Base-by-base conservation (phyloP, 257 asterid genomes). In the Solanum pimpinellifolium region DNA sequence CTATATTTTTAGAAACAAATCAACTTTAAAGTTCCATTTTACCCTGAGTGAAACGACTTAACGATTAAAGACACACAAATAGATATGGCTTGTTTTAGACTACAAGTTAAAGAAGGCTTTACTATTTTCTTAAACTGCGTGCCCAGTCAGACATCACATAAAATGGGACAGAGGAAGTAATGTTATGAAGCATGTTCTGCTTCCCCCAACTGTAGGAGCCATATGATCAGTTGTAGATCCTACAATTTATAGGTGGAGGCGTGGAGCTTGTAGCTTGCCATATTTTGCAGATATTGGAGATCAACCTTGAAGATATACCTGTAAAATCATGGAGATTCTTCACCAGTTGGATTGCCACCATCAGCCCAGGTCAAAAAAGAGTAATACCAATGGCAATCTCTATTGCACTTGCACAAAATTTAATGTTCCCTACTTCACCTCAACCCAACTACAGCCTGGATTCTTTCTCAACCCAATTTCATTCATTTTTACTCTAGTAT, bases 371-470 rank as follows among this genome's bases (percentile, higher is more conserved):
- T 41, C 59, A 41, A n/a, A 12, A 41, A 23, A 41, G 56, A 75
- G 59, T 39, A 23, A 6, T 8, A n/a, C 2, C 42, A 69, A 75
- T 6, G 56, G 83, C 83, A 13, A 41, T 41, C 35, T 76, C 83
- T 42, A 42, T 76, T 76, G 37, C 83, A 42, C 37, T 9, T 76
- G 1, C 62, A 44, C n/a, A 77, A 44, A 77, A 77, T 46, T 15
- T 62, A 5, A 78, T 27, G 39, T 39, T 18, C 20, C 74, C 83
- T 46, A 77, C 44, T 83, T 86, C 20, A 86, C 62, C 72, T 89
- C 89, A 65, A 87, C 86, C 89, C 89, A 87, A n/a, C 91, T 89
- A 76, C 66, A 89, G 16, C 91, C 89, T 68, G 91, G 91, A 47
- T 18, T 85, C 87, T 89, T 89, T 41, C 62, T 84, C 73, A 89